Base-by-base conservation (phyloP, 495 filamentous ascomycete genomes). In the Entonaema liquescens region DNA sequence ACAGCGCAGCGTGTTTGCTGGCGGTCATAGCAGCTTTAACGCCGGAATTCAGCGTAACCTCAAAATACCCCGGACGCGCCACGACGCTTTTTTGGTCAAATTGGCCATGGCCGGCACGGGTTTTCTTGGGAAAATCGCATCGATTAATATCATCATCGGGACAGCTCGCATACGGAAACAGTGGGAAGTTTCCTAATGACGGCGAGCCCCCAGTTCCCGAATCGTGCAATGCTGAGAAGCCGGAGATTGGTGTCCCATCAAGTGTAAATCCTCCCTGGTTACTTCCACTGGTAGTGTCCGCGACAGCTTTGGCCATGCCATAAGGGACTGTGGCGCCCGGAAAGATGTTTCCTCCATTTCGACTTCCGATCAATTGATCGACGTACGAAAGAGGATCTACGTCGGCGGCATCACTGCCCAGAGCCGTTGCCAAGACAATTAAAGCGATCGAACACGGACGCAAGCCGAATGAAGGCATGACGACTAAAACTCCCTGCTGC, bases 281-380 rank as follows among this genome's bases (percentile, higher is more conserved):
- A 65, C 79, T 82, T 59, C 87, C 85, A 31, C 85, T 86, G 35
- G 81, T 80, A 5, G 88, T 90, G 74, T 94, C 92, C 49, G 91
- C 88, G 1, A 92, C 90, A 12, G 91, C 90, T 77, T 93, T 93
- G 53, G 89, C 91, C 87, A 94, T 91, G 53, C 91, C 83, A 76
- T 90, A 94, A 0, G 91, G 91, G 54, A 93, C 72, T 2, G 89
- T 90, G 9, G 91, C 91, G 2, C 91, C 91, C 0, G 91, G 82
- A 59, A 94, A 94, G 17, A 93, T 90, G 83, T 93, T 91, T 5
- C 90, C 90, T 79, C 79, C 89, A 74, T 87, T 85, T 55, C 81
- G 83, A 21, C 83, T 85, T 25, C 88, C 88, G 60, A 90, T 89
- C 29, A 90, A 75, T 31, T 87, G 85, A 75, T 90, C 83, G 67